These are phyloP conservation scores for Globisporangium barbulae DNA, from an alignment of 352 stramenopile species.

Conservation along the genomic window DNA sequence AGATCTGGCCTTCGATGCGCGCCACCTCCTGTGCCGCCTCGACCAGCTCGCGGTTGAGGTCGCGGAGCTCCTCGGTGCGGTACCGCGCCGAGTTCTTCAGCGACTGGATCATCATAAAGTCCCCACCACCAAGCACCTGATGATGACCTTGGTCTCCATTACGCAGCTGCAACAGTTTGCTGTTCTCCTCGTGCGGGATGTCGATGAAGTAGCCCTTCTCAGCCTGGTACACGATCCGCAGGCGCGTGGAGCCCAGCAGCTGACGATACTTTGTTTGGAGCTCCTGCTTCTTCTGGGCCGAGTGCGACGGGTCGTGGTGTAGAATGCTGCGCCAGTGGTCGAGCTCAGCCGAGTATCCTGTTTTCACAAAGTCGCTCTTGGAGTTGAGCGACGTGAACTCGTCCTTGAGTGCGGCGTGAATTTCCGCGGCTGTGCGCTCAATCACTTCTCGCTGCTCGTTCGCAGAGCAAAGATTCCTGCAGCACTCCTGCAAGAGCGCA, in stretches of 20 bases:
- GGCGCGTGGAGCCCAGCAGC: constrained; percentile 45
- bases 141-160: constrained; percentile 7
- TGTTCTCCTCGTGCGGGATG: constrained; percentile 57
- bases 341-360: constrained; percentile 53
- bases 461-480: constrained; percentile 18
- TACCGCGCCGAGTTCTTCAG: constrained; percentile 68
- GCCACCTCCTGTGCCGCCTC: constrained; percentile 56
- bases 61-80: constrained; percentile 55
- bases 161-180: constrained; percentile 28
- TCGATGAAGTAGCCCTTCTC: constrained; percentile 72
- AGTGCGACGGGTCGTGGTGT: constrained; percentile 33
- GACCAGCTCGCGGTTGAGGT: constrained; percentile 55
- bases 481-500: constrained; percentile 24
- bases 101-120: constrained; percentile 56
- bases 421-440: constrained; percentile 27
- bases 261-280: constrained; percentile 63
- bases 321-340: constrained; percentile 59
- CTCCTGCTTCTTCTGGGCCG: constrained; percentile 27
- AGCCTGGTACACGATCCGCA: constrained; percentile 54
- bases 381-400: constrained; percentile 60
- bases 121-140: constrained; percentile 19
- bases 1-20: constrained; percentile 56
- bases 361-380: constrained; percentile 51
- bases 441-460: constrained; percentile 21
- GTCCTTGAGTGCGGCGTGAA: constrained; percentile 58